These are phyloP conservation scores for Dactylonectria macrodidyma DNA, from an alignment of 2,329 filamentous ascomycete species.

Conservation along the genomic window DNA sequence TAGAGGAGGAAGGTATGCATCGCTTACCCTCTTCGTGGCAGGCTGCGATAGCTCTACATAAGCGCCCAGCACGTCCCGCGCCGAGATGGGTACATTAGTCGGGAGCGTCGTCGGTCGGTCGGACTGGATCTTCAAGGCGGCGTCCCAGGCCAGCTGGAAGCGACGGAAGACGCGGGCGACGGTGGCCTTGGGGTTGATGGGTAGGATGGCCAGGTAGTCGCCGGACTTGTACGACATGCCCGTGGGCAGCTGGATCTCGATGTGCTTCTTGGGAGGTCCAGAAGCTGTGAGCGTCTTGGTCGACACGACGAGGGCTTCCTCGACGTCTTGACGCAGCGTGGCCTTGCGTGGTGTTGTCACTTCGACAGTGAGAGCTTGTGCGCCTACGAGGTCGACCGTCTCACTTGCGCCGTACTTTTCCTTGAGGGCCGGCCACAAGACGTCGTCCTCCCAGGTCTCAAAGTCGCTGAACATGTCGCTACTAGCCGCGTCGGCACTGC, in stretches of 20 bases:
- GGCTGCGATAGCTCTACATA: constrained; percentile 83
- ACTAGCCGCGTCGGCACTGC: constrained; percentile 71
- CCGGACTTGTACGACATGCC: constrained; percentile 78
- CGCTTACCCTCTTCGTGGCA: constrained; percentile 74
- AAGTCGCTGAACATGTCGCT: constrained; percentile 79
- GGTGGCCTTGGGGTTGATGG: constrained; percentile 75
- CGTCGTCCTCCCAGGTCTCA: constrained; percentile 76
- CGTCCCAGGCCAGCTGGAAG: constrained; percentile 80
- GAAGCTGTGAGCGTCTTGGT: constrained; percentile 42
- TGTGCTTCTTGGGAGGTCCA: constrained; percentile 68
- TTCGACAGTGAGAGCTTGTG: constrained; percentile 38
- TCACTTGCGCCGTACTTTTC: constrained; percentile 53
- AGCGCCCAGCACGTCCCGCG: constrained; percentile 74
- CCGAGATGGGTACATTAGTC: constrained; percentile 69
- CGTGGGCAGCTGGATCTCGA: constrained; percentile 77
- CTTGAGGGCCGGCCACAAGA: constrained; percentile 65
- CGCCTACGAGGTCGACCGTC: constrained; percentile 1
- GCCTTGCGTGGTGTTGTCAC: constrained; percentile 43
- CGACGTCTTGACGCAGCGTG: constrained; percentile 44
- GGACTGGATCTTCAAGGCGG: constrained; percentile 73
- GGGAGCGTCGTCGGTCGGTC: constrained; percentile 68
- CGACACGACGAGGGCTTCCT: constrained; percentile 43
- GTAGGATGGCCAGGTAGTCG: constrained; percentile 83
- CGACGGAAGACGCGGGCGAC: constrained; percentile 75
- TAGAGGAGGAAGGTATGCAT: background rate